Percentiles rank a stretch among this genome's conserved stretches.
These are phyloP conservation scores for Pinus albicaulis DNA, from an alignment of 75 land plant genomes.

Conservation along the genomic window DNA sequence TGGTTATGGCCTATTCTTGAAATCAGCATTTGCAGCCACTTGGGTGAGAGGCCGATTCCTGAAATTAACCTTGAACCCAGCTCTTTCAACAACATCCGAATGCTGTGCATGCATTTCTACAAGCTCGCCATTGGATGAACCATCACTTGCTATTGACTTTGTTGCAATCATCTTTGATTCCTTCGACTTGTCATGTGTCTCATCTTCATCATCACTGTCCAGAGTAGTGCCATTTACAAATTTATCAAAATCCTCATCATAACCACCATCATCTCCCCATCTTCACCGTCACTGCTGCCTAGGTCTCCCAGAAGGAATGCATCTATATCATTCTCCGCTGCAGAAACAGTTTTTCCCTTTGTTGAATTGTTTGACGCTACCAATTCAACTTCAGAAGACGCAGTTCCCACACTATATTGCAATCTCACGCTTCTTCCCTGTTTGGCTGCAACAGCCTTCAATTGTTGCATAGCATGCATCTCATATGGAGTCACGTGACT, in stretches of 20 bases:
- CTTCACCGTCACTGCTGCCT: slow-evolving; percentile 55
- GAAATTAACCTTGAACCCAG: too few species aligned
- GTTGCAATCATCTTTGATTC: not conserved
- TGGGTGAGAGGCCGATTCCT: too few species aligned
- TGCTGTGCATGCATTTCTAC: slow-evolving; percentile 10
- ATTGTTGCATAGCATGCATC: slow-evolving; percentile 46
- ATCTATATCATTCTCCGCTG: slow-evolving; percentile 60
- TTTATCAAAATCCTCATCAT: slow-evolving; percentile 47
- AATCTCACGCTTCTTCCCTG: slow-evolving; percentile 14
- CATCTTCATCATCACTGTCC: slow-evolving; percentile 7
- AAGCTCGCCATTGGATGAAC: slow-evolving; percentile 11
- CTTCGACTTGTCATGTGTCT: not conserved
- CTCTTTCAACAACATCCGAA: too few species aligned
- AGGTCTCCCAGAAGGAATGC: slow-evolving; percentile 70
- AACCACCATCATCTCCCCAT: slow-evolving; percentile 43
- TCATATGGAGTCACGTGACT: slow-evolving; percentile 72
- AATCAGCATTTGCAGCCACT: too few species aligned
- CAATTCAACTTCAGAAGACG: slow-evolving; percentile 13
- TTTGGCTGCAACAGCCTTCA: slow-evolving; percentile 23
- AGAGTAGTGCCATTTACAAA: slow-evolving; percentile 21
- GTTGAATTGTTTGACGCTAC: not conserved
- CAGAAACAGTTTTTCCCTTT: slow-evolving; percentile 19
- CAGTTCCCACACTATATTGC: slow-evolving; percentile 19
- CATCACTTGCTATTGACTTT: slow-evolving; percentile 1
- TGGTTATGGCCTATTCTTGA: too few species aligned